Conservation (phyloP, 2,329 filamentous ascomycete species). For the Ambrosiella xylebori region DNA sequence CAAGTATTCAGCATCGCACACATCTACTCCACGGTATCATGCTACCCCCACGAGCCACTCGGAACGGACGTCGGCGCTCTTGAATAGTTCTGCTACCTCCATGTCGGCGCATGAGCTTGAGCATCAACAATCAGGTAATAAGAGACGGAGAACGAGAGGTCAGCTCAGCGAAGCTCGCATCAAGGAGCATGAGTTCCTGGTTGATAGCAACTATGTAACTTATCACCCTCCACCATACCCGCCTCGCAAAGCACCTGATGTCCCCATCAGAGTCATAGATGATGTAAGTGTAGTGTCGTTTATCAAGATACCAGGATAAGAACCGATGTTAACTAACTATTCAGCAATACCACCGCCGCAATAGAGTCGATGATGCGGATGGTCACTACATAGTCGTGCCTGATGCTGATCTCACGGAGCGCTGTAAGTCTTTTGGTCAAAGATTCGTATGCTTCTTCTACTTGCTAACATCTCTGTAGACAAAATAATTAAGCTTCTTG, state of each 20-base stretch:
- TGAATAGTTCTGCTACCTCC: conserved; percentile 82
- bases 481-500: conserved; percentile 72
- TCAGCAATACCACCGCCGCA: conserved; percentile 31
- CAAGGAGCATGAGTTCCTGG: conserved; percentile 52
- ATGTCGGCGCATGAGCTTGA: conserved; percentile 52
- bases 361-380: conserved; percentile 87
- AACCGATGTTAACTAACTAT: conserved; percentile 2
- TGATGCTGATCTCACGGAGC: conserved; percentile 67
- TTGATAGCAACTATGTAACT: conserved; percentile 55
- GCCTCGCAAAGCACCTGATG: conserved; percentile 75
- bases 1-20: conserved; percentile 49
- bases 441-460: neutral
- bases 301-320: no score
- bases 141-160: conserved; percentile 74
- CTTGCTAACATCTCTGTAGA: conserved; percentile 33
- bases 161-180: conserved; percentile 66
- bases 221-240: conserved; percentile 81
- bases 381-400: conserved; percentile 91
- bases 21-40: conserved; percentile 53
- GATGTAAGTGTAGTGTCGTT: conserved; percentile 36
- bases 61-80: conserved; percentile 60
- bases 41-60: conserved; percentile 53
- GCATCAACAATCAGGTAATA: conserved; percentile 50
- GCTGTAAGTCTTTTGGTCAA: conserved; percentile 42
- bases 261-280: conserved; percentile 42